These are phyloP conservation scores for Dactylis glomerata DNA, from an alignment of 176 grass and related monocot species.

Conservation along the genomic window DNA sequence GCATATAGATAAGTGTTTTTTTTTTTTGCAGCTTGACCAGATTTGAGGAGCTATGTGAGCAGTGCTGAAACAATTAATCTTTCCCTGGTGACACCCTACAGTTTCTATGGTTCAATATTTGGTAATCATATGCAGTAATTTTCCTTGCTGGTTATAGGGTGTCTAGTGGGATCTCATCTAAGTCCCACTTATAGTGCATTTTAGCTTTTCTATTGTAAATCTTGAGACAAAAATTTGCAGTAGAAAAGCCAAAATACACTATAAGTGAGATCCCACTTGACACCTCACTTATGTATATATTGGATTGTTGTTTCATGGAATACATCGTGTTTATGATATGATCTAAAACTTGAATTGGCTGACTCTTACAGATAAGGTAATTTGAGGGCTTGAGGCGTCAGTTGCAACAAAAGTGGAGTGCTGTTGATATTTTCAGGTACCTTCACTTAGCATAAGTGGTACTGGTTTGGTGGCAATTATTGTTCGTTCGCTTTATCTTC, in stretches of 20 bases:
- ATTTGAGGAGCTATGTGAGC: constrained; percentile 54
- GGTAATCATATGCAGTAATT: constrained; percentile 52
- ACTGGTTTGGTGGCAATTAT: background rate
- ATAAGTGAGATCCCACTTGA: too few species aligned
- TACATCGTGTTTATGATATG: constrained; percentile 6
- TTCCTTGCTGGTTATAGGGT: background rate
- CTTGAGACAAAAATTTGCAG: too few species aligned
- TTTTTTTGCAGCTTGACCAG: constrained; percentile 54
- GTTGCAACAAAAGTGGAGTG: background rate
- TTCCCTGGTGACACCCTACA: background rate
- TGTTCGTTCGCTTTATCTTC: background rate
- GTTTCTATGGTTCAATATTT: constrained; percentile 46
- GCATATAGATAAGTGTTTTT: background rate
- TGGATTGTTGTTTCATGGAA: background rate
- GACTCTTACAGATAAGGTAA: background rate
- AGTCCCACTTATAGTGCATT: too few species aligned
- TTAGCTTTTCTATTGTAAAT: too few species aligned
- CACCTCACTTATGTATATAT: too few species aligned
- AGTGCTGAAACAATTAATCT: constrained; percentile 37
- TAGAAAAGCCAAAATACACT: too few species aligned
- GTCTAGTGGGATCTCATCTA: too few species aligned
- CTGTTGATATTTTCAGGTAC: background rate
- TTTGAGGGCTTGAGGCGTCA: background rate
- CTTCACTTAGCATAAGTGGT: background rate
- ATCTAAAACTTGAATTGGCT: background rate